Percentiles rank a stretch among this genome's conserved stretches.
These are phyloP conservation scores for Piper betle DNA, from an alignment of 164 flowering plant genomes.

Conservation along the genomic window DNA sequence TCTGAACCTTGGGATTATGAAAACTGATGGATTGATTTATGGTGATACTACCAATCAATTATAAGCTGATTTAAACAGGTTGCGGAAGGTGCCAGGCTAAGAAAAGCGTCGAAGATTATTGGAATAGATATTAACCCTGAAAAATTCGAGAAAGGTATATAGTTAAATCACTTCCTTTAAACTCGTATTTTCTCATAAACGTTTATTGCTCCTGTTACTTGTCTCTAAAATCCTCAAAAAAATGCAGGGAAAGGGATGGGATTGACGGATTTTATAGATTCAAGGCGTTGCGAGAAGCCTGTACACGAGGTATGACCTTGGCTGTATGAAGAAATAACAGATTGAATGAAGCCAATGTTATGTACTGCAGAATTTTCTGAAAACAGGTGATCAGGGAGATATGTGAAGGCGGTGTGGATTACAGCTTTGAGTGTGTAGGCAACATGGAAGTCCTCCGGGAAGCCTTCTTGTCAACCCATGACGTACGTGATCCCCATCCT, in stretches of 20 bases:
- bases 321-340: too few relatives aligned
- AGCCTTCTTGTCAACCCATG: conserved; percentile 60
- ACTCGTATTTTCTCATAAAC: background rate
- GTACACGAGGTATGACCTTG: conserved; percentile 38
- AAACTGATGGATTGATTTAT: too few relatives aligned
- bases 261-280: conserved; percentile 54
- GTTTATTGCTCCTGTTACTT: background rate
- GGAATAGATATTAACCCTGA: conserved; percentile 56
- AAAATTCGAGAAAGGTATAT: conserved; percentile 41
- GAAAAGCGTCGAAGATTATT: conserved; percentile 61
- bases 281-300: conserved; percentile 29
- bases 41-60: too few relatives aligned
- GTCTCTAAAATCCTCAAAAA: background rate
- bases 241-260: conserved; percentile 42
- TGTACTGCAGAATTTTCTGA: background rate
- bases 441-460: conserved; percentile 54
- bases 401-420: conserved; percentile 60
- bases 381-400: conserved; percentile 51
- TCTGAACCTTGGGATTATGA: background rate
- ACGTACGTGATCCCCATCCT: conserved; percentile 17
- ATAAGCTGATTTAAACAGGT: conserved; percentile 21
- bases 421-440: conserved; percentile 66
- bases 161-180: background rate
- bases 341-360: background rate
- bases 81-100: conserved; percentile 53